phyloP scores from a whole-genome alignment of 1,139 yeast genomes.

The Pneumocystis murina region DNA sequence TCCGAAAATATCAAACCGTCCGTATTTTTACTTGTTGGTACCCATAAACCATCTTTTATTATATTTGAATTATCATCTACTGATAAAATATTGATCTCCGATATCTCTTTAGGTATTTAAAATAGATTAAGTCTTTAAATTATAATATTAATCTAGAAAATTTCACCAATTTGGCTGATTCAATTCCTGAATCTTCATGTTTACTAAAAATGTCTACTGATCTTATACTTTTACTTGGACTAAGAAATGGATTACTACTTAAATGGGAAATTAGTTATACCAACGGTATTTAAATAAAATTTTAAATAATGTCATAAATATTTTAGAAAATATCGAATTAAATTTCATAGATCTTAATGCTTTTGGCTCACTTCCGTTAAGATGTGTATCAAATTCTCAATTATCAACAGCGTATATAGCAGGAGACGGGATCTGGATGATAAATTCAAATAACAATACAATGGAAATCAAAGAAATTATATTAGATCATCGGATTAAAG shows the following conservation, averaged over 20 bases:
- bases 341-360: neutral
- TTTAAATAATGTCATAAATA: neutral
- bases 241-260: neutral
- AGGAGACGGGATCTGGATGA: neutral
- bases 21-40: neutral
- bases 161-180: neutral
- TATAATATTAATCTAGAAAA: neutral
- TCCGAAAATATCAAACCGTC: neutral
- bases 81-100: neutral
- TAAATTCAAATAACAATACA: neutral
- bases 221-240: neutral
- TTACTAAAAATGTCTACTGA: neutral
- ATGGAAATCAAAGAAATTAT: neutral
- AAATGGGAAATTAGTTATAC: neutral
- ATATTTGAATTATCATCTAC: neutral
- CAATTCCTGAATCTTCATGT: neutral
- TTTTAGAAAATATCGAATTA: neutral
- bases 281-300: neutral
- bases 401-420: neutral
- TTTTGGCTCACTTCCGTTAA: neutral
- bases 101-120: neutral
- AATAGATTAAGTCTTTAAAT: neutral
- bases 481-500: neutral
- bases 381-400: neutral
- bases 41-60: neutral